Base-by-base conservation (phyloP, 257 asterid species). In the Voacanga thouarsii region DNA sequence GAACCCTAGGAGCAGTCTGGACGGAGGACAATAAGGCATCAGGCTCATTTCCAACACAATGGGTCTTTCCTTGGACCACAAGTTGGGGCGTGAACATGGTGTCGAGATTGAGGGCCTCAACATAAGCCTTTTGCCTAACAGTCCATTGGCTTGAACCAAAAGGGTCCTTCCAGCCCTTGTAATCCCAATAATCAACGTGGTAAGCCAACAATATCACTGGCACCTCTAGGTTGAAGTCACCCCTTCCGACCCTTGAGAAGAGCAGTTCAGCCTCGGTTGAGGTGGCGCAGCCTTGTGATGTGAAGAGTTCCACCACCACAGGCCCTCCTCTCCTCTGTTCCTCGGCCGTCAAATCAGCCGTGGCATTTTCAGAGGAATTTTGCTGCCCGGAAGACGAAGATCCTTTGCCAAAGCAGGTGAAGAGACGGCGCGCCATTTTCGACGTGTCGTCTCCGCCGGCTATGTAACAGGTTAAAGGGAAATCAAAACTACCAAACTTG, bases 281-380 rank as follows among this genome's bases (percentile, higher is more conserved):
- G 82, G 92, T 82, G 85, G 90, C 89, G 91, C 99, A 94, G 14
- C 99, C 99, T 84, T 94, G 99, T 12, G 97, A 94, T 11, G 97
- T 78, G 91, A 92, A 94, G 10, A 94, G 89, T 86, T 94, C 99
- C 82, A 90, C 91, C 86, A 94, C 88, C 82, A 91, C 89, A 4
- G 92, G 87, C 0, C 96, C 95, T 30, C 87, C 86, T 57, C 92
- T 76, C 75, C 89, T 82, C 78, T 85, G 88, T 81, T 92, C 96
- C 88, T 89, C 94, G 67, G 84, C 73, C 53, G 91, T 47, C 14
- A 84, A 0, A n/a, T 89, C 98, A 18, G 88, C 91, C 61, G 96
- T 81, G 43, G 78, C 88, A 33, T 74, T 82, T 1, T 82, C 90
- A 21, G 67, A 78, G 0, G 63, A 26, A 11, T 75, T 12, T 6